phyloP scores from a whole-genome alignment of 116 monocot species.

The Trichopus zeylanicus region DNA sequence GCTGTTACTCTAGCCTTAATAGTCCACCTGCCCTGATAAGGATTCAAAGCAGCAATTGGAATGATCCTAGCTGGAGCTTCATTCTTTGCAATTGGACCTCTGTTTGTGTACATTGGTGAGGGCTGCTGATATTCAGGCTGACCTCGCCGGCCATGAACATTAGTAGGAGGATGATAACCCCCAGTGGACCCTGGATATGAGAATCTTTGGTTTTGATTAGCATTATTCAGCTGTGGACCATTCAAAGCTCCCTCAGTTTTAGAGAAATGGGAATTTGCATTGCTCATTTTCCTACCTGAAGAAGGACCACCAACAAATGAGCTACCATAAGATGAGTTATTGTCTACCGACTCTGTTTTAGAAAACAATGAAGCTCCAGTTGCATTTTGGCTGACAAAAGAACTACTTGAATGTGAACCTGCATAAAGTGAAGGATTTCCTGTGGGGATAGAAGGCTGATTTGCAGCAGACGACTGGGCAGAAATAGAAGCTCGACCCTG shows the following conservation, averaged over 20 bases:
- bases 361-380: constrained; percentile 5
- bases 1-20: constrained; percentile 39
- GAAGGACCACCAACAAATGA: constrained; percentile 5
- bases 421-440: constrained; percentile 8
- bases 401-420: neutral
- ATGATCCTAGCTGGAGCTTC: constrained; percentile 26
- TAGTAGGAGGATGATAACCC: constrained; percentile 4
- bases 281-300: constrained; percentile 1
- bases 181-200: constrained; percentile 4
- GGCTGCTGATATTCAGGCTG: constrained; percentile 21
- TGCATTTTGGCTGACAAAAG: constrained; percentile 2
- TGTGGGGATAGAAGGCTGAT: constrained; percentile 1
- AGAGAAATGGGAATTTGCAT: neutral
- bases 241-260: constrained; percentile 6
- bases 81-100: constrained; percentile 32
- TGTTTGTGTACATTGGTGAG: constrained; percentile 17
- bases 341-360: constrained; percentile 2
- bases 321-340: constrained; percentile 1
- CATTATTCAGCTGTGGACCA: constrained; percentile 4
- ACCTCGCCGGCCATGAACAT: constrained; percentile 10
- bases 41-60: constrained; percentile 24
- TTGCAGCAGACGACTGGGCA: constrained; percentile 7
- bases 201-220: constrained; percentile 12
- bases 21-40: constrained; percentile 30
- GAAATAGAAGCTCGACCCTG: constrained; percentile 6